Evolutionary conservation across 208 protist genomes (phyloP).

Genomic region (Leishmania amazonensis): DNA sequence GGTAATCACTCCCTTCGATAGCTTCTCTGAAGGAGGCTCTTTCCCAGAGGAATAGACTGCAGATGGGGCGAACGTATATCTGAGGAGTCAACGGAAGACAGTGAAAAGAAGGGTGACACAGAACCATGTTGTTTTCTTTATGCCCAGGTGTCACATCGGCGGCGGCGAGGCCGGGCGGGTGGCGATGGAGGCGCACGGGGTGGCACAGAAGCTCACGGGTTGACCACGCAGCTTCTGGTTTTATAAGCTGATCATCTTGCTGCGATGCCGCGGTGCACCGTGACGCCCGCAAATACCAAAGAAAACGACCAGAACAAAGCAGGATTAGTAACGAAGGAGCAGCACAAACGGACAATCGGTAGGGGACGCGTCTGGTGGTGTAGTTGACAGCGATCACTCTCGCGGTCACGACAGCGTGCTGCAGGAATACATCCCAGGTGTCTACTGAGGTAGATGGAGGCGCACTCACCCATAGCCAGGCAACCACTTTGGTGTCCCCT

Average conservation of each 20-base stretch:
- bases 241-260: neutral
- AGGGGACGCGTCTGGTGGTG: neutral
- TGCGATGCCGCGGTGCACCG: neutral
- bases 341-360: neutral
- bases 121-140: neutral
- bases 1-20: neutral
- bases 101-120: neutral
- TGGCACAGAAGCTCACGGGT: neutral
- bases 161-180: neutral
- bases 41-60: neutral
- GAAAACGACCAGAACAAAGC: neutral
- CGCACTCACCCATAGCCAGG: neutral
- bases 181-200: neutral
- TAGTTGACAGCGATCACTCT: neutral
- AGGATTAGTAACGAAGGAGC: neutral
- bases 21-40: neutral
- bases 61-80: neutral
- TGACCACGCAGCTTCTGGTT: neutral
- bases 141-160: neutral
- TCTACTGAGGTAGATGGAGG: neutral
- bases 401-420: neutral
- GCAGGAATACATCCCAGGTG: neutral
- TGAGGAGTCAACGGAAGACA: neutral
- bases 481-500: neutral
- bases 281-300: neutral